These are phyloP conservation scores for Tulasnella sp. DNA, from an alignment of 768 basidiomycete species.

Conservation along the genomic window DNA sequence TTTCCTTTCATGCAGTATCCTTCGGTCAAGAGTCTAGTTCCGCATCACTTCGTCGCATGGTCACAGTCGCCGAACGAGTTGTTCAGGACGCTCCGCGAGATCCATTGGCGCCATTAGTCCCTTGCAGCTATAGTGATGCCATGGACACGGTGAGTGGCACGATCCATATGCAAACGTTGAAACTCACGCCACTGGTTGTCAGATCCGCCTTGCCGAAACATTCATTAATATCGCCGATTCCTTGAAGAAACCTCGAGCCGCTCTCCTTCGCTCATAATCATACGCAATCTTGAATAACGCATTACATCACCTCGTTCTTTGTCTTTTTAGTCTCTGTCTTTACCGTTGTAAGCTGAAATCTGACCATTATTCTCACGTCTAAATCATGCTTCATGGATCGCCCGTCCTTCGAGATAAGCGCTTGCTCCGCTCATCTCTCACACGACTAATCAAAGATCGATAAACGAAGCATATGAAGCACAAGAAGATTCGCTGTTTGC, in stretches of 20 bases:
- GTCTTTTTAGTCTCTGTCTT: no score
- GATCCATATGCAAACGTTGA: neutral
- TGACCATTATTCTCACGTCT: no score
- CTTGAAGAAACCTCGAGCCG: conserved; percentile 42
- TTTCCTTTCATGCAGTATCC: conserved; percentile 49
- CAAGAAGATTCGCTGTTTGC: no score
- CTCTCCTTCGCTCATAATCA: conserved; percentile 14
- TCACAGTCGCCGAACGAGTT: conserved; percentile 37
- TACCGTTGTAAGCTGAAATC: no score
- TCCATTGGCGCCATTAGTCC: conserved; percentile 27
- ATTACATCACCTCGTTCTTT: no score
- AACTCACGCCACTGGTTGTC: neutral
- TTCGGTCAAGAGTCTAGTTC: conserved; percentile 32
- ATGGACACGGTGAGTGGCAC: conserved; percentile 36
- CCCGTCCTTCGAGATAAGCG: no score
- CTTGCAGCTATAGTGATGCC: conserved; percentile 40
- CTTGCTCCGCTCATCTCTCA: no score
- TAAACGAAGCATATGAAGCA: no score
- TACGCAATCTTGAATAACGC: no score
- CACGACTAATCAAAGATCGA: no score
- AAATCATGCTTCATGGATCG: no score
- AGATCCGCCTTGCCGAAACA: conserved; percentile 46
- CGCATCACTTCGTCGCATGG: conserved; percentile 35
- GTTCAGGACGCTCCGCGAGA: conserved; percentile 36
- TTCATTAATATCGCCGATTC: conserved; percentile 50